phyloP scores from a whole-genome alignment of 2,329 filamentous ascomycete genomes.

The Colletotrichum eremochloae region DNA sequence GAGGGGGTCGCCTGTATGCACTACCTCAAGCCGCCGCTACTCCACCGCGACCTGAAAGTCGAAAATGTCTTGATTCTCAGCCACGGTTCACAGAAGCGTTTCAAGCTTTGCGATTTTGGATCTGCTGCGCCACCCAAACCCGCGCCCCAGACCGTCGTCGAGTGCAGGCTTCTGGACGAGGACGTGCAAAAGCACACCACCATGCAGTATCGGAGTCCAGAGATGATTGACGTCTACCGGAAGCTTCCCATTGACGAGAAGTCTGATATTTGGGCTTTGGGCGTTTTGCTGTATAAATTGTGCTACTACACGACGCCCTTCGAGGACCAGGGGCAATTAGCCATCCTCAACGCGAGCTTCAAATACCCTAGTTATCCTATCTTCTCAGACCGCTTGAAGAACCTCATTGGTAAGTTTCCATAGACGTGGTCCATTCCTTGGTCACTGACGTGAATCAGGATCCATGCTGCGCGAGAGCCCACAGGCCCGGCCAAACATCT shows the following conservation, averaged over 20 bases:
- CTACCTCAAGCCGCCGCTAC: slow-evolving; percentile 91
- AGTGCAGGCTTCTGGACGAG: slow-evolving; percentile 94
- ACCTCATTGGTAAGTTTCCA: slow-evolving; percentile 78
- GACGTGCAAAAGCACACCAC: slow-evolving; percentile 98
- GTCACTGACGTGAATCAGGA: slow-evolving; percentile 61
- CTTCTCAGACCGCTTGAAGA: slow-evolving; percentile 92
- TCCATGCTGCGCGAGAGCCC: slow-evolving; percentile 93
- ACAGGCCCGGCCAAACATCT: slow-evolving; percentile 86
- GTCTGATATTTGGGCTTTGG: slow-evolving; percentile 97
- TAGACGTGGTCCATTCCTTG: slow-evolving; percentile 21
- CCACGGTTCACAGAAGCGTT: slow-evolving; percentile 75
- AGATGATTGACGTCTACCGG: slow-evolving; percentile 98
- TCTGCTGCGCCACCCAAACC: slow-evolving; percentile 87
- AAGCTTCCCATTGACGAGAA: slow-evolving; percentile 98
- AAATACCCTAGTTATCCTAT: slow-evolving; percentile 89
- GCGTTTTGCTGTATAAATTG: slow-evolving; percentile 95
- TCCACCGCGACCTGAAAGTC: slow-evolving; percentile 96
- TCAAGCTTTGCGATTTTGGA: slow-evolving; percentile 99
- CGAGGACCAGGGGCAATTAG: slow-evolving; percentile 96
- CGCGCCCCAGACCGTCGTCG: slow-evolving; percentile 86
- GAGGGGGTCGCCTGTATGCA: slow-evolving; percentile 99
- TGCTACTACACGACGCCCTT: slow-evolving; percentile 99
- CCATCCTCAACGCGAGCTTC: slow-evolving; percentile 95
- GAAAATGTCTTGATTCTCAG: slow-evolving; percentile 94
- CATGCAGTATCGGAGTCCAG: slow-evolving; percentile 95